phyloP scores from a whole-genome alignment of 2,329 filamentous ascomycete species.

The Paecilomyces variotii region DNA sequence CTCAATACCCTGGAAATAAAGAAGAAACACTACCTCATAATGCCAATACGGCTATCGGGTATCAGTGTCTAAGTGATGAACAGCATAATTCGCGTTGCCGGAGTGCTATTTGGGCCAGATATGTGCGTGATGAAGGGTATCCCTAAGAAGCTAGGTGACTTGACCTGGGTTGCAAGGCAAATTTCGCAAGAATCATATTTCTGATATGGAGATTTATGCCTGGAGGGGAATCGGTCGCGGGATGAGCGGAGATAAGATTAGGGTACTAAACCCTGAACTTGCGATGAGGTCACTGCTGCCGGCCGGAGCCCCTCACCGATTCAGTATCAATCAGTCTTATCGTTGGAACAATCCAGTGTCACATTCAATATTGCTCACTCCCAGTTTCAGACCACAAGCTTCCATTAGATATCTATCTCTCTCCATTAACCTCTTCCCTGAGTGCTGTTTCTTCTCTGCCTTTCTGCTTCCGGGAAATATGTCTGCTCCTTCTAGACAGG shows the following conservation, averaged over 20 bases:
- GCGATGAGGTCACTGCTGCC: not conserved
- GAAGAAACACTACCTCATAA: too few species aligned
- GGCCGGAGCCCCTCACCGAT: not conserved
- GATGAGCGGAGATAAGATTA: not conserved
- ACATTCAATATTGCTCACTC: not conserved
- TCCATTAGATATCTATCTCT: not conserved
- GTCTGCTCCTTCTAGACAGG: not conserved
- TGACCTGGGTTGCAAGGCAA: too few species aligned
- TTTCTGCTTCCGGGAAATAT: not conserved
- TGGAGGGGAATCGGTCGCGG: not conserved
- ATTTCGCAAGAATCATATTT: too few species aligned
- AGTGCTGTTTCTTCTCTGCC: not conserved
- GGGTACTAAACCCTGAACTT: not conserved
- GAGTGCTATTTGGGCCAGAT: too few species aligned
- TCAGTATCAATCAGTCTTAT: not conserved
- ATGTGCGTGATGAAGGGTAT: too few species aligned
- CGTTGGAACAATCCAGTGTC: not conserved
- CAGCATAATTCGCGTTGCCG: too few species aligned
- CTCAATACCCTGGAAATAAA: too few species aligned
- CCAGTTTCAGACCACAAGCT: not conserved
- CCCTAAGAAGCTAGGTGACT: too few species aligned
- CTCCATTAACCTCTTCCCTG: not conserved
- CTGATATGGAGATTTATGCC: too few species aligned
- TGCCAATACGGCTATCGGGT: too few species aligned
- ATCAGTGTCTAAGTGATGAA: too few species aligned